These are phyloP conservation scores for Eucalyptus sideroxylon DNA, from an alignment of 345 rosid species.

Conservation along the genomic window DNA sequence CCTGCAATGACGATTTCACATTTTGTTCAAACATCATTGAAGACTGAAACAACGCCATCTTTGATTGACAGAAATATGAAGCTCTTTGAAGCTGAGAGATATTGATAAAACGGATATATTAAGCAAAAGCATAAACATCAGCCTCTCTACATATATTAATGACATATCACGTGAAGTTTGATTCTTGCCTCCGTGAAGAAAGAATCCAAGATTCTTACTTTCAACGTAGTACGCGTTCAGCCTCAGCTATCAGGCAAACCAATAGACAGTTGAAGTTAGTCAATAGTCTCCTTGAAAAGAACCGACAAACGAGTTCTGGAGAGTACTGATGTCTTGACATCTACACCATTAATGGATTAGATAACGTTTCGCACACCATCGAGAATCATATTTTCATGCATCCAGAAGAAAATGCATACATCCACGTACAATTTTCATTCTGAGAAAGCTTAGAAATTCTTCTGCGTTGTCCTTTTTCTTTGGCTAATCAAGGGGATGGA, in stretches of 20 bases:
- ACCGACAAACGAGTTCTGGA: rapidly evolving
- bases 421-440: neutral
- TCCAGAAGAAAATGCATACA: neutral
- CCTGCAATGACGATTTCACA: conserved; percentile 3
- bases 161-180: neutral
- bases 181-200: neutral
- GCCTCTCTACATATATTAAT: neutral
- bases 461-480: neutral
- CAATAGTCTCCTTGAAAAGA: neutral
- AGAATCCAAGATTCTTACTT: neutral
- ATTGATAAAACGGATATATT: neutral
- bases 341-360: neutral
- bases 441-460: neutral
- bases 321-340: neutral
- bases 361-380: neutral
- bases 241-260: neutral
- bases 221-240: neutral
- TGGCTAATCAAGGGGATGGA: neutral
- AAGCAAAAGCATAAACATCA: neutral
- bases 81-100: neutral
- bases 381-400: neutral
- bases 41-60: neutral
- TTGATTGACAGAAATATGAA: neutral
- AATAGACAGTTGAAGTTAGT: neutral
- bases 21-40: neutral